Base-by-base conservation (phyloP, 2,329 filamentous ascomycete genomes). In the Sporothrix sp. region DNA sequence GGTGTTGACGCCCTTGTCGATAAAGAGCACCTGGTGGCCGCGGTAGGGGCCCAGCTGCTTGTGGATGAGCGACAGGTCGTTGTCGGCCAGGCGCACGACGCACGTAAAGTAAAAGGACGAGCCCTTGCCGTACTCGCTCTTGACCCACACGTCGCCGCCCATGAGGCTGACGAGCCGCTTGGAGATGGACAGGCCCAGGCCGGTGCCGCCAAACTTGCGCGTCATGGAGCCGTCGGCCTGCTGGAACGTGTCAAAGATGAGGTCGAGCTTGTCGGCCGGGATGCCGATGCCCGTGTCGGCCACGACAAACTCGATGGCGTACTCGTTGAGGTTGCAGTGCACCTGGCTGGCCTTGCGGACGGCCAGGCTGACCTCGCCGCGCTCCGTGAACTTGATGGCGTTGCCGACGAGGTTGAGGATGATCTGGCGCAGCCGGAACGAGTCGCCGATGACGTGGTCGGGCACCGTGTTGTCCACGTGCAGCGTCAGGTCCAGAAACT, bases 181-280 rank as follows among this genome's bases (percentile, higher is more conserved):
- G 25, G 91, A 97, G 62, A 97, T 97, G 14, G 91, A 96, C 23
- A 97, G 71, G 58, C 91, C 91, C 9, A 97, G 78, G 59, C 91
- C 91, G 7, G 93, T 97, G 60, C 91, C 91, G 60, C 91, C 91
- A 65, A 97, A 97, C 65, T 94, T 93, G 60, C 90, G 81, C 2
- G 91, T 97, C 66, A 94, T 97, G 30, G 90, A 96, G 33, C 91
- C 91, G 65, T 97, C 93, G 18, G 93, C 93, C 71, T 97, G 93
- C 67, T 96, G 91, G 81, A 97, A 97, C 1, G 91, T 97, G 69
- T 97, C 93, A 68, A 98, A 97, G 63, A 98, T 97, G 58, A 97
- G 75, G 63, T 95, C 89, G 48, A 97, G 78, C 71, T 97, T 97
- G 69, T 97, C 90, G 57, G 85, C 80, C 61, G 91, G 87, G 60